Conservation (phyloP, 306 rosid genomes). For the Prosopis cineraria region DNA sequence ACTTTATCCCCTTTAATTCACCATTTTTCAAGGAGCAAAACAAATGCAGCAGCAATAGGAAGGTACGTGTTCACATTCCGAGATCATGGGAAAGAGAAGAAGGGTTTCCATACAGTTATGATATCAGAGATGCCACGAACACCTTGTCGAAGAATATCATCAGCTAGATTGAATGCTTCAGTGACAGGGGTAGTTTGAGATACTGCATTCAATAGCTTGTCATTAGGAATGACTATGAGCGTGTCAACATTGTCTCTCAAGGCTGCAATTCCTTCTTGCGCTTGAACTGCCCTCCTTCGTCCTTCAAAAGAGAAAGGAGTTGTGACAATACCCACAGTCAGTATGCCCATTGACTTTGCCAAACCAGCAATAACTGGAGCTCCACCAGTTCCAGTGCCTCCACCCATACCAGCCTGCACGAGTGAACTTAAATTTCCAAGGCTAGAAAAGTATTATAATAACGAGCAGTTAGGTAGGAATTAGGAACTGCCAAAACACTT, state of each 20-base stretch:
- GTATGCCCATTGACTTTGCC: slow-evolving; percentile 88
- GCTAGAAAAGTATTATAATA: slow-evolving; percentile 24
- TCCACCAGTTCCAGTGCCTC: slow-evolving; percentile 94
- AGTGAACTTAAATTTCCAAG: slow-evolving; percentile 22
- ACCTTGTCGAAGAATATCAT: slow-evolving; percentile 89
- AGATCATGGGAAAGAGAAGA: background rate
- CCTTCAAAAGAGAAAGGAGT: slow-evolving; percentile 92
- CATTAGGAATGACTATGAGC: slow-evolving; percentile 85
- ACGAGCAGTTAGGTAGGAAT: background rate
- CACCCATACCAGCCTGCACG: slow-evolving; percentile 91
- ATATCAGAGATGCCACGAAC: slow-evolving; percentile 92
- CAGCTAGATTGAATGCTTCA: slow-evolving; percentile 89
- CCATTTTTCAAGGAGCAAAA: background rate
- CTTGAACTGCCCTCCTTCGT: slow-evolving; percentile 86
- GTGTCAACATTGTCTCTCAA: slow-evolving; percentile 87
- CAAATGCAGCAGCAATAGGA: background rate
- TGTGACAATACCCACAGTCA: slow-evolving; percentile 89
- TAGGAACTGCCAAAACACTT: slow-evolving; percentile 14
- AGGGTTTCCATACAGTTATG: slow-evolving; percentile 60
- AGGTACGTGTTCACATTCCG: slow-evolving; percentile 1
- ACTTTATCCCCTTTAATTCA: background rate
- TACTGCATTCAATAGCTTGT: slow-evolving; percentile 87
- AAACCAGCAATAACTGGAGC: slow-evolving; percentile 83
- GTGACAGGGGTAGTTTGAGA: slow-evolving; percentile 87
- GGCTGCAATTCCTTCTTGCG: slow-evolving; percentile 93